Conservation (phyloP, 495 filamentous ascomycete species). For the Durotheca rogersii region DNA sequence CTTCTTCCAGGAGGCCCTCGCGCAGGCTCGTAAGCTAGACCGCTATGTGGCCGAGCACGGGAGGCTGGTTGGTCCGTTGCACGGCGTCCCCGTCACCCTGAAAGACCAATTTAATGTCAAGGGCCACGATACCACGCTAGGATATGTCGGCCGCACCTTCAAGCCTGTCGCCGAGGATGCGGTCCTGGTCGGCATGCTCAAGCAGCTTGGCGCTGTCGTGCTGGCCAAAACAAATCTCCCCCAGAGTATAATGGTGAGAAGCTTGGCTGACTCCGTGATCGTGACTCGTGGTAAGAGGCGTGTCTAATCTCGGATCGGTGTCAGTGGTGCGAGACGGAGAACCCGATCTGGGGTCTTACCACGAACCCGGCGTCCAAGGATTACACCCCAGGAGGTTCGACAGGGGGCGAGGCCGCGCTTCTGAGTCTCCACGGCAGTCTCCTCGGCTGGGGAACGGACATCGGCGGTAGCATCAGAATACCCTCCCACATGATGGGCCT, state of each 20-base stretch:
- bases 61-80: constrained; percentile 58
- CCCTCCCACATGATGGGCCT: constrained; percentile 82
- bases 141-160: constrained; percentile 64
- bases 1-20: constrained; percentile 59
- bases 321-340: constrained; percentile 71
- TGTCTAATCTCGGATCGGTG: constrained; percentile 6
- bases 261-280: too few relatives aligned
- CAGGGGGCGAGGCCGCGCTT: constrained; percentile 75
- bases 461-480: constrained; percentile 77
- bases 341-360: constrained; percentile 74
- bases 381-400: constrained; percentile 82
- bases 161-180: constrained; percentile 61
- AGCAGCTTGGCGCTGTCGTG: constrained; percentile 76
- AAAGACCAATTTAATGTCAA: constrained; percentile 76
- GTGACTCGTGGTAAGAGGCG: too few relatives aligned
- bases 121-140: constrained; percentile 74
- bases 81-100: constrained; percentile 74
- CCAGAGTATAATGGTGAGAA: constrained; percentile 75
- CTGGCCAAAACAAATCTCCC: constrained; percentile 86
- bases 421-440: constrained; percentile 70
- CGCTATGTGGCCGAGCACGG: constrained; percentile 49
- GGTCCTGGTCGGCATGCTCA: constrained; percentile 65
- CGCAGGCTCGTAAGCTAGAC: constrained; percentile 61
- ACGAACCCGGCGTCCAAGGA: constrained; percentile 68
- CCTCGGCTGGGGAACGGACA: constrained; percentile 82